Evolutionary conservation across 768 basidiomycete genomes (phyloP).

Genomic region (Russula ochroleuca): DNA sequence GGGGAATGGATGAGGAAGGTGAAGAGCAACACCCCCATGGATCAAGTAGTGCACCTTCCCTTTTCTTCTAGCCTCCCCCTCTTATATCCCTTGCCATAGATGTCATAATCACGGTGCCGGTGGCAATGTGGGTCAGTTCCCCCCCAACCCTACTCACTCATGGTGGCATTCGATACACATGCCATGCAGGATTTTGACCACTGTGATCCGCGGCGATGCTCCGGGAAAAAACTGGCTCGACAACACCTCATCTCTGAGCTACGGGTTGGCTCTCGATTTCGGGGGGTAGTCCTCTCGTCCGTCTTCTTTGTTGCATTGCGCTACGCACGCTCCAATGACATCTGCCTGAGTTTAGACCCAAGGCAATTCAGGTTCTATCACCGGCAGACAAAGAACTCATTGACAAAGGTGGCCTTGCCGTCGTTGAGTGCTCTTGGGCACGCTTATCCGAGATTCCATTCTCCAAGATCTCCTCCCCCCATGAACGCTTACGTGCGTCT

Average conservation of each 20-base stretch:
- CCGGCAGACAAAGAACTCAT: slow-evolving; percentile 84
- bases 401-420: slow-evolving; percentile 71
- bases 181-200: slow-evolving; percentile 84
- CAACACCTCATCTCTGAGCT: slow-evolving; percentile 82
- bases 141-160: background rate
- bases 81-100: slow-evolving; percentile 4
- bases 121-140: slow-evolving; percentile 91
- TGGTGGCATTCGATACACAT: background rate
- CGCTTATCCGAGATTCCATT: slow-evolving; percentile 93
- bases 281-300: slow-evolving; percentile 92
- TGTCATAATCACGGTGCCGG: slow-evolving; percentile 51
- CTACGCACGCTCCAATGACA: background rate
- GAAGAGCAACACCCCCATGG: background rate
- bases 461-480: slow-evolving; percentile 84
- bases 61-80: background rate
- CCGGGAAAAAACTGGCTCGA: slow-evolving; percentile 86
- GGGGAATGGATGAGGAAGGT: slow-evolving; percentile 19
- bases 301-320: slow-evolving; percentile 31
- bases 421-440: slow-evolving; percentile 99
- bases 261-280: slow-evolving; percentile 77
- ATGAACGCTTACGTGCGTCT: slow-evolving; percentile 81
- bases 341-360: slow-evolving; percentile 52
- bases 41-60: background rate
- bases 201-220: slow-evolving; percentile 85
- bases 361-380: slow-evolving; percentile 71